Evolutionary conservation across 2,329 filamentous ascomycete species (phyloP).

Genomic region (Colletotrichum eleusines): DNA sequence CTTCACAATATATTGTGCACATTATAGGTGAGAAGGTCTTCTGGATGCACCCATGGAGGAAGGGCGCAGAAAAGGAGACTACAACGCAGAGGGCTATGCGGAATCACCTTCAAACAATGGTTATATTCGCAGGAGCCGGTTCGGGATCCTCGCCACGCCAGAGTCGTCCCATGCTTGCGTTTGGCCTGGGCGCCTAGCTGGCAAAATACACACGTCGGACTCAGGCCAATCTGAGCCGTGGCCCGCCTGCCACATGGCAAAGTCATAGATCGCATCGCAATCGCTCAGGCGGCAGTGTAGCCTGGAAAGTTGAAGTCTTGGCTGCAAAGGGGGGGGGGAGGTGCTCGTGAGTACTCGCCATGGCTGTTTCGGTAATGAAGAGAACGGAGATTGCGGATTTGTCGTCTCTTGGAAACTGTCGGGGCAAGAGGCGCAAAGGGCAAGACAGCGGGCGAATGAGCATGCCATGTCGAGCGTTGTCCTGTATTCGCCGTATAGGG

Average conservation of each 20-base stretch:
- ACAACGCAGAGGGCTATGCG: not conserved
- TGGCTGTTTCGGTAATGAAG: slow-evolving; percentile 38
- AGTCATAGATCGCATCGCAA: slow-evolving; percentile 19
- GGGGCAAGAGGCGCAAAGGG: slow-evolving; percentile 3
- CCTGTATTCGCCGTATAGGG: slow-evolving; percentile 23
- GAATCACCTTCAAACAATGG: not conserved
- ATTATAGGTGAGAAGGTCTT: slow-evolving; percentile 8
- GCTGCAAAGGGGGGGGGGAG: slow-evolving; percentile 29
- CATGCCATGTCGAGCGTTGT: not conserved
- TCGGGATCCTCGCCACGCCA: slow-evolving; percentile 1
- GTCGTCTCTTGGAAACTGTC: slow-evolving; percentile 19
- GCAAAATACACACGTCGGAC: not conserved
- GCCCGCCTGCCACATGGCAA: not conserved
- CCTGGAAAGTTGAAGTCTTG: slow-evolving; percentile 24
- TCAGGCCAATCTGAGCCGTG: too few species aligned
- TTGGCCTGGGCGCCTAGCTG: not conserved
- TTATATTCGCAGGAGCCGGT: not conserved
- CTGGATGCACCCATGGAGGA: not conserved
- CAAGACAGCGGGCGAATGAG: slow-evolving; percentile 1
- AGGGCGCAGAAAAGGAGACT: slow-evolving; percentile 4
- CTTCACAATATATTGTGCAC: slow-evolving; percentile 32
- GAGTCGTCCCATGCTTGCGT: not conserved
- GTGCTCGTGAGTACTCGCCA: slow-evolving; percentile 9
- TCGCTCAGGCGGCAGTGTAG: slow-evolving; percentile 4
- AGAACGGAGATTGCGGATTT: slow-evolving; percentile 25